These are phyloP conservation scores for Sporothrix mexicana DNA, from an alignment of 2,329 filamentous ascomycete species.

Conservation along the genomic window DNA sequence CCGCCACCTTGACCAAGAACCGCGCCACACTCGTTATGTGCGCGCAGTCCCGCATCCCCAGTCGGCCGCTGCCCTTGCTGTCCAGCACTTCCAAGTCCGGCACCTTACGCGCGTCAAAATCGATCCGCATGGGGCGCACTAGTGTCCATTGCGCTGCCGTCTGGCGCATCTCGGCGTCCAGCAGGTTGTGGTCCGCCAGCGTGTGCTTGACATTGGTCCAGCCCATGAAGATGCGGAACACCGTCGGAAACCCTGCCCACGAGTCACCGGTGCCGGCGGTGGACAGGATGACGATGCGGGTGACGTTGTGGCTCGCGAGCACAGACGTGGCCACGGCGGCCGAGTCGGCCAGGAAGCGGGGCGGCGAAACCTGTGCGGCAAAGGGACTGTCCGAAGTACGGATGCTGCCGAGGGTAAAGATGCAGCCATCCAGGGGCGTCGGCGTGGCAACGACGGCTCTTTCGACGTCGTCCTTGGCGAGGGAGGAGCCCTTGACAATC, in stretches of 20 bases:
- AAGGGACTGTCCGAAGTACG: conserved; percentile 51
- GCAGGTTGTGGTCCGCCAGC: conserved; percentile 46
- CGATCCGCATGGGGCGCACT: conserved; percentile 44
- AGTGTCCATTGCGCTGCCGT: conserved; percentile 48
- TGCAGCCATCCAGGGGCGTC: conserved; percentile 42
- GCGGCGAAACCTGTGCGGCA: conserved; percentile 48
- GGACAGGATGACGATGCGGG: conserved; percentile 49
- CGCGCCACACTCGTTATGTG: conserved; percentile 42
- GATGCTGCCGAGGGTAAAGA: conserved; percentile 50
- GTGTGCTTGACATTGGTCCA: conserved; percentile 51
- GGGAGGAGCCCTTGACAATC: conserved; percentile 45
- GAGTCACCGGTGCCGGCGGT: conserved; percentile 50
- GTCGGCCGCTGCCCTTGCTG: conserved; percentile 42
- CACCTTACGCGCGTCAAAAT: conserved; percentile 41
- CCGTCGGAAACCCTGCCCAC: conserved; percentile 45
- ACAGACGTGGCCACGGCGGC: conserved; percentile 46
- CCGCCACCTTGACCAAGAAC: conserved; percentile 47
- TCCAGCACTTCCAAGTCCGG: conserved; percentile 42
- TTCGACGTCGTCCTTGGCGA: conserved; percentile 46
- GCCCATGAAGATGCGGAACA: conserved; percentile 47
- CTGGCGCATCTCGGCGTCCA: conserved; percentile 47
- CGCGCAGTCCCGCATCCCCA: conserved; percentile 44
- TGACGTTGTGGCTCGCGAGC: conserved; percentile 43
- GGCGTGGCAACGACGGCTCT: conserved; percentile 41
- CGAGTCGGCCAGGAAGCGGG: conserved; percentile 49